Conservation (phyloP, 225 moss, liverwort and hornwort genomes). For the Marchantia polymorpha region DNA sequence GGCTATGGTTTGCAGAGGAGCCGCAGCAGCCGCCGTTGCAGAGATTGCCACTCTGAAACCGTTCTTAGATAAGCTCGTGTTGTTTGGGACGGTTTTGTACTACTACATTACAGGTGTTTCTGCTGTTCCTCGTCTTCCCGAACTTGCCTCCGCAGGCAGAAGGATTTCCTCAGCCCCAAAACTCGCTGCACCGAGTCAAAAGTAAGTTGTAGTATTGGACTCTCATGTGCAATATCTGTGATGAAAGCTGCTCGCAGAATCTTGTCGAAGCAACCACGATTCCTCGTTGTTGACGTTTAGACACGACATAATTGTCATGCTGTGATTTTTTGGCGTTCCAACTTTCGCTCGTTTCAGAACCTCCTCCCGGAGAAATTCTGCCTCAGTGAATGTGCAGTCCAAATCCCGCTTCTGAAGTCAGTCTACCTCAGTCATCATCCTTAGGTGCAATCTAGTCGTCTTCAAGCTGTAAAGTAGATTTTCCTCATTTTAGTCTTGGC, state of each 20-base stretch:
- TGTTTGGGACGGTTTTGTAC: constrained; percentile 39
- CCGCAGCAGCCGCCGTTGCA: constrained; percentile 20
- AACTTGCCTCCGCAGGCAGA: constrained; percentile 5
- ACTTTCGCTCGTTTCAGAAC: too few relatives aligned
- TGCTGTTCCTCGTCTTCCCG: constrained; percentile 34
- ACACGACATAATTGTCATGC: background rate
- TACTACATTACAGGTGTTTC: constrained; percentile 41
- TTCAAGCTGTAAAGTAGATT: too few relatives aligned
- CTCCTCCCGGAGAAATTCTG: background rate
- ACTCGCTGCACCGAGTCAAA: constrained; percentile 11
- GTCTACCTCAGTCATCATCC: too few relatives aligned
- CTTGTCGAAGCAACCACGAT: background rate
- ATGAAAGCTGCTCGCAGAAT: background rate
- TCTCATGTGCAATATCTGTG: background rate
- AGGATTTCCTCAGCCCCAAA: constrained; percentile 11
- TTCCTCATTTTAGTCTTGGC: too few relatives aligned
- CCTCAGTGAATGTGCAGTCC: background rate
- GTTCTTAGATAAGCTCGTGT: constrained; percentile 35
- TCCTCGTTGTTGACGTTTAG: background rate
- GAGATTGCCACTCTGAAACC: constrained; percentile 33
- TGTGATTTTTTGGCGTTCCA: background rate
- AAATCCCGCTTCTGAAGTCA: too few relatives aligned
- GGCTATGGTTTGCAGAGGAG: constrained; percentile 28
- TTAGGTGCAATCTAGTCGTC: too few relatives aligned
- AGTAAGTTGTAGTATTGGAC: constrained; percentile 23